Conservation (phyloP, 306 rosid genomes). For the Trifolium pratense region DNA sequence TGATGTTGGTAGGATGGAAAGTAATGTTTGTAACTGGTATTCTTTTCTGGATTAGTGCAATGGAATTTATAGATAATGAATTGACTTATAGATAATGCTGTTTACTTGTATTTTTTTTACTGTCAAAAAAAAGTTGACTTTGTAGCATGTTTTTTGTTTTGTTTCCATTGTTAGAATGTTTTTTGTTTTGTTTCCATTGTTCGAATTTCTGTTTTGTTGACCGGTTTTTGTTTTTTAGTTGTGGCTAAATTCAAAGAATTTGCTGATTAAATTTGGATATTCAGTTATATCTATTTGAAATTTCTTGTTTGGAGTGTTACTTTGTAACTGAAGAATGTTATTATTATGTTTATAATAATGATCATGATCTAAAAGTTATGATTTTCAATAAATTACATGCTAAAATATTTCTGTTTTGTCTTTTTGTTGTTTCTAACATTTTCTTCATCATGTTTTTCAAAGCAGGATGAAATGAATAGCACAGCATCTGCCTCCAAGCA, state of each 20-base stretch:
- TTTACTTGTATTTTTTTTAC: constrained; percentile 14
- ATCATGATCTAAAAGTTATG: constrained; percentile 15
- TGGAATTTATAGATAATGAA: constrained; percentile 2
- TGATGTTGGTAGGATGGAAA: background rate
- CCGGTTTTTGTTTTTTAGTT: constrained; percentile 21
- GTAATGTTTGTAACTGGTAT: background rate
- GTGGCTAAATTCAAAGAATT: constrained; percentile 20
- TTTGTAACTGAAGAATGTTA: constrained; percentile 23
- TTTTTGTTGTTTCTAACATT: constrained; percentile 25
- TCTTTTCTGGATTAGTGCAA: background rate
- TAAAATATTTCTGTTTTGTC: background rate
- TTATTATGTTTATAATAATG: constrained; percentile 7
- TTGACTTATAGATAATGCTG: background rate
- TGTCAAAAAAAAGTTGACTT: background rate
- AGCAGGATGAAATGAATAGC: constrained; percentile 45
- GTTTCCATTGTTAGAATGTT: background rate
- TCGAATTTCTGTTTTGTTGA: background rate
- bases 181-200: constrained; percentile 6
- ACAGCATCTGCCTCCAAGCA: constrained; percentile 62
- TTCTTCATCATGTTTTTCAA: background rate
- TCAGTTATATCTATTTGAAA: constrained; percentile 4
- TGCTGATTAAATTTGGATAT: constrained; percentile 9
- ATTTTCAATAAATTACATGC: background rate
- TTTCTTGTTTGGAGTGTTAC: constrained; percentile 14
- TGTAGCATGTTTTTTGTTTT: constrained; percentile 1